These are phyloP conservation scores for Penicillium coffeae DNA, from an alignment of 495 filamentous ascomycete species.

Conservation along the genomic window DNA sequence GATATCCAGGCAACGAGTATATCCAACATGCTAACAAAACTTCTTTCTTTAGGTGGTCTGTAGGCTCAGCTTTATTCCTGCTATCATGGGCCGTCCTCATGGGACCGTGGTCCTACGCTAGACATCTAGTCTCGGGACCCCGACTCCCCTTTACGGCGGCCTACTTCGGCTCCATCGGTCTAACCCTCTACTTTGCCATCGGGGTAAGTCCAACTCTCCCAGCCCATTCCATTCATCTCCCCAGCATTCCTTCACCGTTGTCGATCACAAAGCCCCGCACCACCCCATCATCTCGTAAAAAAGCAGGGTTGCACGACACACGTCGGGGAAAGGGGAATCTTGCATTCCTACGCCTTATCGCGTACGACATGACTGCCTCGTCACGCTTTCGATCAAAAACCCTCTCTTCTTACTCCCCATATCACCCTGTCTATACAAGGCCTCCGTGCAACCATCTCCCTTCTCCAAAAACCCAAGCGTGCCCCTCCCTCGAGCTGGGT, in stretches of 20 bases:
- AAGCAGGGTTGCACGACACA: constrained; percentile 13
- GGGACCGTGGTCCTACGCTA: constrained; percentile 76
- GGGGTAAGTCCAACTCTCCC: constrained; percentile 60
- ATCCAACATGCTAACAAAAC: constrained; percentile 22
- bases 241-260: constrained; percentile 9
- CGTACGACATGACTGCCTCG: constrained; percentile 15
- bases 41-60: constrained; percentile 70
- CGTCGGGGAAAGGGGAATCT: constrained; percentile 16
- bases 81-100: constrained; percentile 91
- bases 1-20: constrained; percentile 11
- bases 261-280: constrained; percentile 11
- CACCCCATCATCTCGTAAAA: constrained; percentile 7
- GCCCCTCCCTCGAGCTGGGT: too few relatives aligned
- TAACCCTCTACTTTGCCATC: constrained; percentile 89
- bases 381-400: constrained; percentile 16
- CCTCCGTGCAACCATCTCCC: neutral
- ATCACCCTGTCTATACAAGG: too few relatives aligned
- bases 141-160: constrained; percentile 92
- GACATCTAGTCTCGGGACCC: constrained; percentile 79
- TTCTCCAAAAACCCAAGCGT: too few relatives aligned
- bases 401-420: constrained; percentile 4
- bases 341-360: constrained; percentile 19
- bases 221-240: neutral
- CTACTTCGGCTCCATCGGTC: constrained; percentile 89
- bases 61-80: constrained; percentile 87